Evolutionary conservation across 148 eudicot genomes (phyloP).

Genomic region (Bassia scoparia): DNA sequence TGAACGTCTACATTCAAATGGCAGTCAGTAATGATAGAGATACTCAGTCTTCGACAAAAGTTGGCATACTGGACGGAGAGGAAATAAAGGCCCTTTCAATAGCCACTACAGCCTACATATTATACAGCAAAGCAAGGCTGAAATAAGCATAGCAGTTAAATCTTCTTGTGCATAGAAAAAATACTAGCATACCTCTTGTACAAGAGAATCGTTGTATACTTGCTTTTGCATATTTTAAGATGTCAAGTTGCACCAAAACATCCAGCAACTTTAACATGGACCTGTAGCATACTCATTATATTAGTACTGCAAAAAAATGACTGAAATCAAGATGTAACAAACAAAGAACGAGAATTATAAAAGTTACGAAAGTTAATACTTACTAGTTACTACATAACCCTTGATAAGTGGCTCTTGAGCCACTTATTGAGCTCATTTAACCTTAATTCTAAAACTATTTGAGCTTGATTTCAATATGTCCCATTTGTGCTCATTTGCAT

Average conservation of each 20-base stretch:
- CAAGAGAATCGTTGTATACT: slow-evolving; percentile 99
- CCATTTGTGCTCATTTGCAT: too few relatives aligned
- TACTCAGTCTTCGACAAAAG: not conserved
- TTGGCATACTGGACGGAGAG: not conserved
- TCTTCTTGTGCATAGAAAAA: slow-evolving; percentile 10
- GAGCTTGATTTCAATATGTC: too few relatives aligned
- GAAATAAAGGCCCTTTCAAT: not conserved
- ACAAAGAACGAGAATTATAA: not conserved
- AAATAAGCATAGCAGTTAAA: not conserved
- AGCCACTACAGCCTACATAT: not conserved
- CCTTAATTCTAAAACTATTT: too few relatives aligned
- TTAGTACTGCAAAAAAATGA: slow-evolving; percentile 2
- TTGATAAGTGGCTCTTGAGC: too few relatives aligned
- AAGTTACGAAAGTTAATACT: not conserved
- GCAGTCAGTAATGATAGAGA: not conserved
- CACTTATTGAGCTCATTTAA: too few relatives aligned
- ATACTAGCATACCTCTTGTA: slow-evolving; percentile 73
- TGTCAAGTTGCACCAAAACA: slow-evolving; percentile 96
- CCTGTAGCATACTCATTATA: slow-evolving; percentile 41
- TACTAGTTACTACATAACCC: too few relatives aligned
- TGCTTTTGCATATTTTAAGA: slow-evolving; percentile 97
- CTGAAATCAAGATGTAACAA: not conserved
- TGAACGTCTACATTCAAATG: slow-evolving; percentile 59
- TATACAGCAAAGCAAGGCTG: not conserved
- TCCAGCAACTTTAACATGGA: slow-evolving; percentile 96